These are phyloP conservation scores for Rhytidhysteron rufulum DNA, from an alignment of 2,329 filamentous ascomycete genomes.

Conservation along the genomic window DNA sequence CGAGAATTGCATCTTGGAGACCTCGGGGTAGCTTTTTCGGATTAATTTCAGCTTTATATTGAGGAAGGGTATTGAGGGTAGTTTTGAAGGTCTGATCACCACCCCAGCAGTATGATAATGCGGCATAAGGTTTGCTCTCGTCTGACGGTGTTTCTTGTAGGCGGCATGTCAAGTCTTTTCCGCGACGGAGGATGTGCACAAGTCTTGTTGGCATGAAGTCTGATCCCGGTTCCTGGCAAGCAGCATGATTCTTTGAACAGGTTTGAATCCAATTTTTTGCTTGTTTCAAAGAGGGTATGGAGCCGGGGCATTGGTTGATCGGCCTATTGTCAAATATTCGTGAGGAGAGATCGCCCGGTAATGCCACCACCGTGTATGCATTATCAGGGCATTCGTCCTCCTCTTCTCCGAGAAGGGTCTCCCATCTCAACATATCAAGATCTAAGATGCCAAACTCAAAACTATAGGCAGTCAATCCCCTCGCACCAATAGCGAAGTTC, in stretches of 20 bases:
- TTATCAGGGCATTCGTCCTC: neutral
- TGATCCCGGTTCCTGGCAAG: neutral
- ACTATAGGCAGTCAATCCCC: neutral
- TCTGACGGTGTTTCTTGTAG: conserved; percentile 1
- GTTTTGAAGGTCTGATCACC: conserved; percentile 5
- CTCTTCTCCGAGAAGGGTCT: neutral
- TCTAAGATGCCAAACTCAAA: neutral
- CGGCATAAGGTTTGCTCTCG: conserved; percentile 1
- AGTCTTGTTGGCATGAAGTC: conserved; percentile 3
- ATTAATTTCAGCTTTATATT: conserved; percentile 7
- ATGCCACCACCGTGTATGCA: neutral
- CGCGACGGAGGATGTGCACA: neutral
- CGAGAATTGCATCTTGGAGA: conserved; percentile 11
- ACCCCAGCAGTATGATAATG: conserved; percentile 12
- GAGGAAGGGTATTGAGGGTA: conserved; percentile 3
- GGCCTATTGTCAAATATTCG: neutral
- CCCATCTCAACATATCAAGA: neutral
- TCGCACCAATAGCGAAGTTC: neutral
- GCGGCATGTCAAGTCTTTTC: neutral
- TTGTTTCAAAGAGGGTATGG: too few species aligned
- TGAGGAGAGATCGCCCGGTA: neutral
- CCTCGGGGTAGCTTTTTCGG: conserved; percentile 7
- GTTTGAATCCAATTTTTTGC: neutral
- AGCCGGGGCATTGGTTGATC: neutral
- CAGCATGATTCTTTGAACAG: neutral